phyloP scores from a whole-genome alignment of 2,329 filamentous ascomycete genomes.

The Colletotrichum tropicicola region DNA sequence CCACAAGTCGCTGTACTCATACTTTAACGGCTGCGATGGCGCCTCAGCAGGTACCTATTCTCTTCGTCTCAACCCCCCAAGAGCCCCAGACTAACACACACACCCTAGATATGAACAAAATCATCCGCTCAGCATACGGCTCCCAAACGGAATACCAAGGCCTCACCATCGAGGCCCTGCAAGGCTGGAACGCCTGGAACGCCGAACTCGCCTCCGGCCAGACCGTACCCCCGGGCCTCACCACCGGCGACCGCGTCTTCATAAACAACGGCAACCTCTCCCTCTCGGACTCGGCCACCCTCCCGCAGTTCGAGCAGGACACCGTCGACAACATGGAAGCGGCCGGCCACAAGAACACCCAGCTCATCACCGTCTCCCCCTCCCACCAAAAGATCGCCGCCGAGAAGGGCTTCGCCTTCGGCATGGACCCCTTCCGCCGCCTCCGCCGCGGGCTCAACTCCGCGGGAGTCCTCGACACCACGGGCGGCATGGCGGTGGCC shows the following conservation, averaged over 20 bases:
- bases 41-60: slow-evolving; percentile 46
- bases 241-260: slow-evolving; percentile 44
- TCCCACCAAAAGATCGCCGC: slow-evolving; percentile 38
- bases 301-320: slow-evolving; percentile 45
- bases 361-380: slow-evolving; percentile 42
- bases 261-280: slow-evolving; percentile 47
- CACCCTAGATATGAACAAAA: slow-evolving; percentile 53
- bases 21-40: slow-evolving; percentile 49
- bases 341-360: slow-evolving; percentile 43
- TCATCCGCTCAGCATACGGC: slow-evolving; percentile 52
- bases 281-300: slow-evolving; percentile 32
- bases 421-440: slow-evolving; percentile 47
- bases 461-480: slow-evolving; percentile 53
- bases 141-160: slow-evolving; percentile 54
- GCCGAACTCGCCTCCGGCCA: slow-evolving; percentile 41
- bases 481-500: slow-evolving; percentile 53
- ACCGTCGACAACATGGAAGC: slow-evolving; percentile 45
- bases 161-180: slow-evolving; percentile 51
- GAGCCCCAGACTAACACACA: neutral
- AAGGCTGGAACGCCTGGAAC: slow-evolving; percentile 56
- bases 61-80: neutral
- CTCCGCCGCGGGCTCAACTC: slow-evolving; percentile 36
- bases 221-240: slow-evolving; percentile 47
- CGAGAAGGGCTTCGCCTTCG: slow-evolving; percentile 38
- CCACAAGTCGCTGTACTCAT: slow-evolving; percentile 49